These are phyloP conservation scores for Jatropha curcas DNA, from an alignment of 345 rosid species.

Conservation along the genomic window DNA sequence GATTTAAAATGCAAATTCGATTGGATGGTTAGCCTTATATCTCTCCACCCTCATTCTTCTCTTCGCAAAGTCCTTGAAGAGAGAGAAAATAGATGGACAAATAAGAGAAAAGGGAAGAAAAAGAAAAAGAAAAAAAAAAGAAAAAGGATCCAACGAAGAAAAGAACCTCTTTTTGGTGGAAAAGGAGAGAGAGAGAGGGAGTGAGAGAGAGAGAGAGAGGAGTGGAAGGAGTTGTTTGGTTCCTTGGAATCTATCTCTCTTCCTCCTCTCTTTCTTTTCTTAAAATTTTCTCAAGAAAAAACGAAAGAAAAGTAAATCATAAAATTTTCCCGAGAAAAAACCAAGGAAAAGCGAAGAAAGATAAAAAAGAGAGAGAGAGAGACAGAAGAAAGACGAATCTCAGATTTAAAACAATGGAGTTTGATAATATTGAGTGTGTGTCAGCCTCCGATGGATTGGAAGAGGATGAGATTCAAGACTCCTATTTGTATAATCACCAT, in stretches of 20 bases:
- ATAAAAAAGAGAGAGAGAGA: background rate
- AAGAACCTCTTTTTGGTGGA: background rate
- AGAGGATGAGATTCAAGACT: slow-evolving; percentile 73
- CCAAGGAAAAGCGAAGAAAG: background rate
- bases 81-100: no score
- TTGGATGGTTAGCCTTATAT: slow-evolving; percentile 4
- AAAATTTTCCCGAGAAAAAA: background rate
- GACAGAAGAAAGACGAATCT: background rate
- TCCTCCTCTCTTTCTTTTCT: background rate
- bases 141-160: slow-evolving; percentile 2
- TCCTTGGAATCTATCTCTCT: slow-evolving; percentile 11
- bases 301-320: background rate
- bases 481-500: slow-evolving; percentile 36
- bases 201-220: background rate
- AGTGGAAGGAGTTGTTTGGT: slow-evolving; percentile 6
- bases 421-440: slow-evolving; percentile 78
- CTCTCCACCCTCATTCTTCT: no score
- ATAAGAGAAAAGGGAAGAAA: background rate
- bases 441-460: slow-evolving; percentile 64
- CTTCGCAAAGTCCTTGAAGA: background rate
- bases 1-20: slow-evolving; percentile 7
- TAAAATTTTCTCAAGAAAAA: background rate
- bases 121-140: background rate
- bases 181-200: background rate
- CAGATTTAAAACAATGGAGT: slow-evolving; percentile 47